A percentile compares a stretch with the other conserved stretches of the same genome.
Evolutionary conservation across 805 yeast genomes (phyloP).

Genomic region (Lachancea lanzarotensis): DNA sequence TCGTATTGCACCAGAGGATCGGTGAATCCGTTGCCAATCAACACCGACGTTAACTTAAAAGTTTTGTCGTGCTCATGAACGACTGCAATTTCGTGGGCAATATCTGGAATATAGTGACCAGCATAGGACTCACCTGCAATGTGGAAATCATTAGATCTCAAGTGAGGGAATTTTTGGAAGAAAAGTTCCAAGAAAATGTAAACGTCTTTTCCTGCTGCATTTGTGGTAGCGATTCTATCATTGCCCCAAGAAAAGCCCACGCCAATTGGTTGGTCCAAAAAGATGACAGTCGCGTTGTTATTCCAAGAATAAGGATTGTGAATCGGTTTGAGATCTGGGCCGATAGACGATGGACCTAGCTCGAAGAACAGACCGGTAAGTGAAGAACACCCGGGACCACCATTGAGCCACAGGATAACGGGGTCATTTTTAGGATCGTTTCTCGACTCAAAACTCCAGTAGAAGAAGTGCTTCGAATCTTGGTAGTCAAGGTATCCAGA

Average conservation of each 20-base stretch:
- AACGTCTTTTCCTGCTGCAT: conserved; percentile 83
- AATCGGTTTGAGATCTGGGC: conserved; percentile 56
- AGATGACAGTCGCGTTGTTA: conserved; percentile 80
- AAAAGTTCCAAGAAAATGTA: conserved; percentile 77
- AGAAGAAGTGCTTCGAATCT: conserved; percentile 81
- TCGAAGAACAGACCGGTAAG: conserved; percentile 86
- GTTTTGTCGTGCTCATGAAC: conserved; percentile 40
- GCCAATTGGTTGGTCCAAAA: conserved; percentile 89
- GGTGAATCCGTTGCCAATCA: conserved; percentile 91
- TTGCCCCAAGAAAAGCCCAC: conserved; percentile 85
- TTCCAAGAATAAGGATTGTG: conserved; percentile 88
- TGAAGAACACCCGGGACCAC: conserved; percentile 96
- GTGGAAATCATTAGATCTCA: conserved; percentile 53
- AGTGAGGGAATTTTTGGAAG: conserved; percentile 77
- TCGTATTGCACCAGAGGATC: conserved; percentile 75
- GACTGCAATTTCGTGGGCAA: conserved; percentile 46
- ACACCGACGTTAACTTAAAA: conserved; percentile 65
- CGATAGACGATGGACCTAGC: conserved; percentile 80
- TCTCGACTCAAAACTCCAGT: conserved; percentile 90
- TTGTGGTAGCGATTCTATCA: conserved; percentile 56
- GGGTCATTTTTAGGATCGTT: conserved; percentile 84
- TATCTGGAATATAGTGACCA: conserved; percentile 75
- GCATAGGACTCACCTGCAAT: conserved; percentile 83
- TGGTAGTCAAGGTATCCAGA: conserved; percentile 77
- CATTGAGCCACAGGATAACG: conserved; percentile 79